Evolutionary conservation across 2,329 filamentous ascomycete species (phyloP), one percentile per base, ranked within the genome.

Genomic region (Biscogniauxia mediterranea): DNA sequence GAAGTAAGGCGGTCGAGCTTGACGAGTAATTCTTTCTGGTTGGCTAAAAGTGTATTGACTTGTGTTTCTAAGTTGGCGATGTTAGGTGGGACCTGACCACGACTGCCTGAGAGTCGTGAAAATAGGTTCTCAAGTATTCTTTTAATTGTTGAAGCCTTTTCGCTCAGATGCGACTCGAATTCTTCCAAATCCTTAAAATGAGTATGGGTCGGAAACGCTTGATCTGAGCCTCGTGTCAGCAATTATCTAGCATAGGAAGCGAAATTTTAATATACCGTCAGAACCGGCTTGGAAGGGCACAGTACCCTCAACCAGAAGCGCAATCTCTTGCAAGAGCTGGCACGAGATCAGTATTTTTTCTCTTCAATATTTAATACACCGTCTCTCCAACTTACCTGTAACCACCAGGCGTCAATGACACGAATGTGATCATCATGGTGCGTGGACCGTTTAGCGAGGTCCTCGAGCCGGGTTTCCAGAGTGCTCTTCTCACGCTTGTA

Each of bases 361-460:
- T 54, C 50, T 23, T 23, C 23, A 23, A 23, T 54, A 15, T 52
- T 52, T 13, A 55, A 13, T 51, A 20, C 49, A 19, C 5, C 7
- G 54, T 54, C 23, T 57, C 32, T 61, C 38, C 51, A 54, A 78
- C 84, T 76, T 78, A 96, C 92, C 86, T 99, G 94, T 73, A 90
- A 86, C 80, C 95, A 96, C 95, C 95, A 99, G 64, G 88, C 85
- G 81, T 99, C 93, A 69, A 97, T 88, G 65, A 93, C 85, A 71
- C 94, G 88, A 56, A 99, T 80, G 75, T 98, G 95, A 70, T 98
- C 93, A 77, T 98, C 92, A 78, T 98, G 92, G 77, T 95, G 88
- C 64, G 85, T 83, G 28, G 90, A 86, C 72, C 87, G 85, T 74
- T 92, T 93, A 66, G 91, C 86, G 65, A 96, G 81, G 67, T 96